phyloP scores from a whole-genome alignment of 352 stramenopile species.

The Plasmopara viticola region DNA sequence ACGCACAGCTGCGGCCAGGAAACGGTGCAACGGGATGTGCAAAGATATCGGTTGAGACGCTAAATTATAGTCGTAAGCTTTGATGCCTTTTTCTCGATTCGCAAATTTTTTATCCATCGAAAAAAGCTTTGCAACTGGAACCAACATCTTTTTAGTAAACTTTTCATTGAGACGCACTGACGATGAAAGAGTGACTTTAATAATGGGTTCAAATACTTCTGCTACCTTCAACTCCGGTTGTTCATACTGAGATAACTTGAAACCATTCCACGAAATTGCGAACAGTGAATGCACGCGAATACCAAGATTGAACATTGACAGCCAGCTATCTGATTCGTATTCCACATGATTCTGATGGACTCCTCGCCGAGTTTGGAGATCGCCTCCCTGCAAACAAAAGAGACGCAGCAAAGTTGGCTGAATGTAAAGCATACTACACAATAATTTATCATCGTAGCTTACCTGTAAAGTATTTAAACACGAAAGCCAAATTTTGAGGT shows the following conservation, averaged over 20 bases:
- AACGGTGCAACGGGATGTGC: slow-evolving; percentile 80
- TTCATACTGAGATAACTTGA: slow-evolving; percentile 37
- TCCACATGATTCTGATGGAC: slow-evolving; percentile 77
- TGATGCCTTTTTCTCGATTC: slow-evolving; percentile 18
- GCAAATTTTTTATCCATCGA: slow-evolving; percentile 9
- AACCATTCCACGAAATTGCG: slow-evolving; percentile 67
- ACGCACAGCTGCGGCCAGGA: slow-evolving; percentile 62
- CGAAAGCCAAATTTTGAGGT: slow-evolving; percentile 65
- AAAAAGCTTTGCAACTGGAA: slow-evolving; percentile 28
- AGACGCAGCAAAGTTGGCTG: slow-evolving; percentile 6
- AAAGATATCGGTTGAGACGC: slow-evolving; percentile 54
- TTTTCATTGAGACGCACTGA: slow-evolving; percentile 49
- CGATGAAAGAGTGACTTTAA: slow-evolving; percentile 33
- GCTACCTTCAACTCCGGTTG: slow-evolving; percentile 23
- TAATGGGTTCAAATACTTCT: slow-evolving; percentile 46
- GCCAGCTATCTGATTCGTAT: slow-evolving; percentile 84
- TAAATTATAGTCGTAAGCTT: slow-evolving; percentile 65
- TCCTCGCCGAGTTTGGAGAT: slow-evolving; percentile 61
- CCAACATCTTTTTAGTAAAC: slow-evolving; percentile 42
- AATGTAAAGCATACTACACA: slow-evolving; percentile 1
- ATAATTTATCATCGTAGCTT: neutral
- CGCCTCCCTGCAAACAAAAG: slow-evolving; percentile 44
- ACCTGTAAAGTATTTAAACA: slow-evolving; percentile 68
- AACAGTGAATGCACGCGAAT: slow-evolving; percentile 85
- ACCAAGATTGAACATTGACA: slow-evolving; percentile 86